Evolutionary conservation across 495 filamentous ascomycete species (phyloP).

Genomic region (Penicillium waksmanii): DNA sequence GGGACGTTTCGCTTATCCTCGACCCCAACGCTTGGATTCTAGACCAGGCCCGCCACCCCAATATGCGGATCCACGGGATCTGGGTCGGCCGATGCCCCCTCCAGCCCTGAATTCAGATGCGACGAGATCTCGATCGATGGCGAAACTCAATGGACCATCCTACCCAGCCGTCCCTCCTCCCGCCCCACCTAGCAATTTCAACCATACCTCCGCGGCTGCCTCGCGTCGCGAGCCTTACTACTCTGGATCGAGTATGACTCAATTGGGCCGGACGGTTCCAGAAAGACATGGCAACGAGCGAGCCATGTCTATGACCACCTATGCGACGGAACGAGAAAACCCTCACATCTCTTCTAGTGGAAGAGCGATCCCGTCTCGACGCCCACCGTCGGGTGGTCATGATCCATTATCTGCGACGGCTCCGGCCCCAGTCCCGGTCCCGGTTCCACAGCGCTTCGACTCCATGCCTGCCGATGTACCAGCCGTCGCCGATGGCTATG

Average conservation of each 20-base stretch:
- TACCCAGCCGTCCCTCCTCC: slow-evolving; percentile 51
- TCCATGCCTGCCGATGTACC: slow-evolving; percentile 27
- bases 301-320: slow-evolving; percentile 93
- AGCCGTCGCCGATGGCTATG: slow-evolving; percentile 29
- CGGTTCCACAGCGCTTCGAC: slow-evolving; percentile 20
- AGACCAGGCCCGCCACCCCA: slow-evolving; percentile 64
- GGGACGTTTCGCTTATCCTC: slow-evolving; percentile 61
- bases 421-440: slow-evolving; percentile 1
- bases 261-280: slow-evolving; percentile 87
- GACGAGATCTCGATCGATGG: slow-evolving; percentile 79
- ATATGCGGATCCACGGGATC: slow-evolving; percentile 52
- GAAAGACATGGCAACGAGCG: slow-evolving; percentile 85
- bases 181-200: slow-evolving; percentile 63
- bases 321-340: slow-evolving; percentile 75
- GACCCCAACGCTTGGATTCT: slow-evolving; percentile 71
- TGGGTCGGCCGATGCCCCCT: slow-evolving; percentile 55
- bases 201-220: slow-evolving; percentile 67
- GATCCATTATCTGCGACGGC: slow-evolving; percentile 24
- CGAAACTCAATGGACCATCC: slow-evolving; percentile 64
- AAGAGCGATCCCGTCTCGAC: slow-evolving; percentile 74
- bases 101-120: slow-evolving; percentile 82
- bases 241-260: slow-evolving; percentile 68
- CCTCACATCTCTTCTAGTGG: slow-evolving; percentile 85
- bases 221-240: slow-evolving; percentile 79
- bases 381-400: slow-evolving; percentile 57